Evolutionary conservation across 106 monocot species (phyloP), one percentile per base, ranked within the genome.

Genomic region (Acorus gramineus): DNA sequence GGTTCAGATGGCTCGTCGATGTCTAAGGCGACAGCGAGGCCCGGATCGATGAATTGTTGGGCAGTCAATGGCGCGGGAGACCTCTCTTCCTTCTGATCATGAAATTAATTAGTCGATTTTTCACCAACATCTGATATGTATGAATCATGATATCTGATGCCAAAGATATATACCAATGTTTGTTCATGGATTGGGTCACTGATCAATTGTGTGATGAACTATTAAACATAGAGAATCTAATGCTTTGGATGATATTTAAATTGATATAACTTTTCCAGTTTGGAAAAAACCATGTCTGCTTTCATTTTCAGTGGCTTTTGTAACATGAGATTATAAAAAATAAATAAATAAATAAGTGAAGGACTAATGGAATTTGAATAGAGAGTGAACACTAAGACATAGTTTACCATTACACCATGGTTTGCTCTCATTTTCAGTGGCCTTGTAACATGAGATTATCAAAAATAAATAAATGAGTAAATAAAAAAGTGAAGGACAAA

Each of bases 41-140:
- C 48, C 14, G 58, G 68, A 2, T 71, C 71, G 55, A 71, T 59
- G 48, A 50, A 66, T 59, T 66, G 65, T 51, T 62, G 61, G 6
- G 28, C 69, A 0, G 68, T 48, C 44, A 57, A 45, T 28, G 28
- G 28, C 28, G 28, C 28, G 28, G 28, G 28, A 14, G 47, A 6
- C 11, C 49, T 4, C 1, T 13, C 44, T 47, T 58, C 50, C 8
- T 5, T 8, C 47, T 3, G n/a, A 2, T 72, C 6, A 8, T 7
- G 28, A 28, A 28, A 28, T 28, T 28, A 28, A 28, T 28, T 28
- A 28, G 28, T 28, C 28, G 1, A 28, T 28, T 28, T 28, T 28
- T 28, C 28, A 28, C 28, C 28, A 28, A 28, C 28, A 28, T 28
- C 28, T 28, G 28, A 28, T 28, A 28, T 28, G 28, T 28, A 28